Conservation (phyloP, 2,329 filamentous ascomycete species). For the Cryoendolithus antarcticus region DNA sequence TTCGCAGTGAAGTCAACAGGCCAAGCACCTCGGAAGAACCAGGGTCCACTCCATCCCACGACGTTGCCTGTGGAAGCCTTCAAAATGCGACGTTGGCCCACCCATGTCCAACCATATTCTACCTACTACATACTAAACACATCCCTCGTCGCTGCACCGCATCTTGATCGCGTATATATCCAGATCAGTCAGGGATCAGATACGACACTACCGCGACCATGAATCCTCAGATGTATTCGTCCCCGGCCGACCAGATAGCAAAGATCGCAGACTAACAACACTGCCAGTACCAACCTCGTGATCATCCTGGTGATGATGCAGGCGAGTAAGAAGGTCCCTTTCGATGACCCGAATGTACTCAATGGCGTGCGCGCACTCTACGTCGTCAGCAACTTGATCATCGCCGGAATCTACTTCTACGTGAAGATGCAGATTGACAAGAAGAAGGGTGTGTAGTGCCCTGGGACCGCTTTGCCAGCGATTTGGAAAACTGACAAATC, state of each 20-base stretch:
- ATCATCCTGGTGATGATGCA: conserved; percentile 98
- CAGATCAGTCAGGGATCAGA: too few species aligned
- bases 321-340: conserved; percentile 88
- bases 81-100: too few species aligned
- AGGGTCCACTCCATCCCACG: too few species aligned
- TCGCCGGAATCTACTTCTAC: conserved; percentile 73
- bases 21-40: too few species aligned
- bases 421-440: conserved; percentile 76
- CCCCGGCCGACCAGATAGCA: background rate
- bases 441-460: conserved; percentile 69
- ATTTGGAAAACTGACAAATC: conserved; percentile 2
- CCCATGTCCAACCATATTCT: too few species aligned
- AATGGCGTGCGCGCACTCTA: conserved; percentile 53
- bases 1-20: too few species aligned
- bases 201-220: conserved; percentile 9
- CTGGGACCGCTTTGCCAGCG: background rate
- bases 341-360: conserved; percentile 70
- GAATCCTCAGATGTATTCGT: conserved; percentile 22
- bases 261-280: conserved; percentile 5
- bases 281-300: conserved; percentile 68
- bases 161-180: too few species aligned
- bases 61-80: too few species aligned
- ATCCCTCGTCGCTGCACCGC: too few species aligned
- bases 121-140: too few species aligned
- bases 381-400: conserved; percentile 66